Evolutionary conservation across 331 rosid species (phyloP).

Genomic region (Spiraea crenata): DNA sequence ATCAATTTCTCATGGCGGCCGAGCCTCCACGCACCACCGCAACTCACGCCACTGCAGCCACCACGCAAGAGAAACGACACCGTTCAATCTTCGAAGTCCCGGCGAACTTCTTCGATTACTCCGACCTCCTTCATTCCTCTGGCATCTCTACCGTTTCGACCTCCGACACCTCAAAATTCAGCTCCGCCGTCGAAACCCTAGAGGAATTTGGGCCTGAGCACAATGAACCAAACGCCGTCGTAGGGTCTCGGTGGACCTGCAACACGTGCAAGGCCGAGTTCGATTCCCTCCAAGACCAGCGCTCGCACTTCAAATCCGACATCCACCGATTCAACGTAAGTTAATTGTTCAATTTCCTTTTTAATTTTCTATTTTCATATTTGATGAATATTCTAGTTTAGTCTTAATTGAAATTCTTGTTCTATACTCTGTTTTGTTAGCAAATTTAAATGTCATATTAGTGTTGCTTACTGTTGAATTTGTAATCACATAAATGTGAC

Average conservation of each 20-base stretch:
- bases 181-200: constrained; percentile 15
- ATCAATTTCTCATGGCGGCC: constrained; percentile 42
- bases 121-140: constrained; percentile 57
- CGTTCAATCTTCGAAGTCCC: constrained; percentile 69
- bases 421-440: not conserved
- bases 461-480: not conserved
- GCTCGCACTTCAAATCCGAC: constrained; percentile 89
- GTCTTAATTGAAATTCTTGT: too few relatives aligned
- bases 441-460: not conserved
- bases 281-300: constrained; percentile 88
- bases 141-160: constrained; percentile 29
- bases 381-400: not conserved
- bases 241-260: constrained; percentile 67
- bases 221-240: constrained; percentile 35
- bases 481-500: too few relatives aligned
- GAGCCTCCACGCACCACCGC: constrained; percentile 26
- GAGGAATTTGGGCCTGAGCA: constrained; percentile 24
- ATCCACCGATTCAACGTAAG: constrained; percentile 90
- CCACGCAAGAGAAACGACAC: constrained; percentile 50
- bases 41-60: not conserved
- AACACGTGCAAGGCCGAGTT: constrained; percentile 80
- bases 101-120: constrained; percentile 54
- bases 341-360: not conserved
- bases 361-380: not conserved
- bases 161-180: constrained; percentile 23